phyloP scores from a whole-genome alignment of 306 rosid genomes.

The Cucurbita ficifolia region DNA sequence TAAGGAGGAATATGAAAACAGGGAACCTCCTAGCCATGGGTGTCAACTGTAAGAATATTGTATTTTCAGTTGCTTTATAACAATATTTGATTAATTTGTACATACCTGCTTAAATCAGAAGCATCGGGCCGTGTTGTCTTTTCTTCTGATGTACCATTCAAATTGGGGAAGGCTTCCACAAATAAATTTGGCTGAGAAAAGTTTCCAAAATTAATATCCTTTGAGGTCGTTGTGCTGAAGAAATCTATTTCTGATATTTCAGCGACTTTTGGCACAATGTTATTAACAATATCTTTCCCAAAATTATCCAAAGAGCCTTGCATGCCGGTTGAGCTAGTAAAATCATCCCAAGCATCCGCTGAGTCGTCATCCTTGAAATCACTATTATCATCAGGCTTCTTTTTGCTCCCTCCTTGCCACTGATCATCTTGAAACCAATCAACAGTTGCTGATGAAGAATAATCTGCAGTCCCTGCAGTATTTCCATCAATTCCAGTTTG shows the following conservation, averaged over 20 bases:
- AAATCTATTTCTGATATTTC: constrained; percentile 26
- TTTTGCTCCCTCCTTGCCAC: constrained; percentile 26
- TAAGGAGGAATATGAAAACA: not conserved
- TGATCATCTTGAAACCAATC: constrained; percentile 39
- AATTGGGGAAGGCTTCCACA: constrained; percentile 25
- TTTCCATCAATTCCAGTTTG: constrained; percentile 15
- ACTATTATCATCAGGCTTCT: constrained; percentile 18
- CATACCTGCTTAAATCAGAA: constrained; percentile 43
- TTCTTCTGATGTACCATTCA: constrained; percentile 20
- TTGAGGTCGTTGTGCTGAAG: constrained; percentile 24
- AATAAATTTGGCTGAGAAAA: constrained; percentile 26
- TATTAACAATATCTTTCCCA: constrained; percentile 22
- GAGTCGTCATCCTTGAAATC: constrained; percentile 19
- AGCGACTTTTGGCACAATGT: constrained; percentile 18
- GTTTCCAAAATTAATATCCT: constrained; percentile 32
- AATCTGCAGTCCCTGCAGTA: constrained; percentile 14
- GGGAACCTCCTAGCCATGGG: not conserved
- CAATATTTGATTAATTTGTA: constrained; percentile 6
- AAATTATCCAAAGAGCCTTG: constrained; percentile 26
- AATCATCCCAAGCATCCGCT: constrained; percentile 52
- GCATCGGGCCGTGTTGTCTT: constrained; percentile 17
- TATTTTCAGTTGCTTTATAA: not conserved
- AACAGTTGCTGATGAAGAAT: constrained; percentile 19
- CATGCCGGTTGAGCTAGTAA: constrained; percentile 27
- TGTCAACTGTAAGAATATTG: not conserved